Base-by-base conservation (phyloP, 768 basidiomycete species). In the Boletus patriciae region DNA sequence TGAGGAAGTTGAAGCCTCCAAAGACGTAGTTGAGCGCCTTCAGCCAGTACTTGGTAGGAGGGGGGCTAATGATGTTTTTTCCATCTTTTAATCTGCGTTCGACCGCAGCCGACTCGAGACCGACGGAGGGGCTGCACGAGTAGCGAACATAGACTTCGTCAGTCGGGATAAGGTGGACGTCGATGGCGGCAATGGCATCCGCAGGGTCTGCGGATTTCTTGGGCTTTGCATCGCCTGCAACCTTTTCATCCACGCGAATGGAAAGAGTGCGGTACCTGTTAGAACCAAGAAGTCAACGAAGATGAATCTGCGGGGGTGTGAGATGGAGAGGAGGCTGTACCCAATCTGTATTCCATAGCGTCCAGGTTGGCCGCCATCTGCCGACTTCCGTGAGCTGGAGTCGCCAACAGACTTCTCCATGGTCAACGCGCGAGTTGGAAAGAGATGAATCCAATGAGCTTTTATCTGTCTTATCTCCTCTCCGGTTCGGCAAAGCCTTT, bases 1-100 rank as follows among this genome's bases (percentile, higher is more conserved):
- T 79, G 16, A 85, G 68, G 51, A 76, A 77, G 50, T 83, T 83
- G 66, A 84, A 84, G 1, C 83, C 83, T 41, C 83, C 81, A 45
- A 85, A 80, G 46, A 84, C 56, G 50, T 83, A 85, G 61, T 77
- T 78, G 18, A 81, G 62, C 31, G 76, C 71, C 72, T 83, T 83
- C 63, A 76, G 74, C 74, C 69, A 80, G 61, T 73, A 75, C 62
- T 80, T 77, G 8, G 75, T 77, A 4, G 75, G 76, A 3, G 80
- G 80, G 0, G 80, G 76, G 21, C 76, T 77, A 21, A 84, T 79
- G 42, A 76, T 68, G 63, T 85, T 85, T 59, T 73, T 78, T 6
- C 79, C 78, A 15, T 73, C 63, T 36, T 70, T 65, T 15, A 74
- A 54, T n/a, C 66, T 70, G 25, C 80, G 73, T 50, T 73, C 68